These are phyloP conservation scores for Diplodia corticola DNA, from an alignment of 2,329 filamentous ascomycete species.

Conservation along the genomic window DNA sequence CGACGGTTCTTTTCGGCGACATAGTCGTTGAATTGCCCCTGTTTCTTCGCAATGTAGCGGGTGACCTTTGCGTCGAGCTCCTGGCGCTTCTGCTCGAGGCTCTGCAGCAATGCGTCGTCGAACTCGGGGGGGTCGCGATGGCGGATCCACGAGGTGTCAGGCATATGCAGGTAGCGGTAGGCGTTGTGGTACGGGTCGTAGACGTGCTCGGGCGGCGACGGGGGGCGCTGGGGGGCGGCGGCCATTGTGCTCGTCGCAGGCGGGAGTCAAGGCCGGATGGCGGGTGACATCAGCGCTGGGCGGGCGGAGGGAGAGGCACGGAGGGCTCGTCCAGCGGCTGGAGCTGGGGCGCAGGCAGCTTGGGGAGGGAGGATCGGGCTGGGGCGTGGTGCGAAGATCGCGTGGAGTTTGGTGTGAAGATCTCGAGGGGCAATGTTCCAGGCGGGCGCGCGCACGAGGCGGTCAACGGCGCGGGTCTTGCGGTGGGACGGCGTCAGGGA, in stretches of 20 bases:
- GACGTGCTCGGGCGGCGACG: slow-evolving; percentile 16
- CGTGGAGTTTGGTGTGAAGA: slow-evolving; percentile 12
- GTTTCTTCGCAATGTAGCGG: slow-evolving; percentile 23
- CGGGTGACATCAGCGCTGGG: slow-evolving; percentile 21
- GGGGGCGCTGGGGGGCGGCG: background rate
- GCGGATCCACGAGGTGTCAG: slow-evolving; percentile 16
- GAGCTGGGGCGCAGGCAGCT: background rate
- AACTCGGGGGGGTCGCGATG: slow-evolving; percentile 21
- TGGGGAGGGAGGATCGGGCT: background rate
- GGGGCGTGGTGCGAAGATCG: slow-evolving; percentile 18
- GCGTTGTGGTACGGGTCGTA: slow-evolving; percentile 19
- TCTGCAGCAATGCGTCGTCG: slow-evolving; percentile 22
- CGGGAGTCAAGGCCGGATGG: slow-evolving; percentile 11
- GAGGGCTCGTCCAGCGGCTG: no score
- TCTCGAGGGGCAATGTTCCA: slow-evolving; percentile 16
- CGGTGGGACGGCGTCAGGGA: background rate
- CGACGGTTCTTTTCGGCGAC: slow-evolving; percentile 21
- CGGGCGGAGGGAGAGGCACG: background rate
- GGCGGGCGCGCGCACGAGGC: slow-evolving; percentile 16
- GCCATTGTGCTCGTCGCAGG: slow-evolving; percentile 11
- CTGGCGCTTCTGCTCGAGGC: slow-evolving; percentile 22
- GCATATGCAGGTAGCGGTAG: slow-evolving; percentile 21
- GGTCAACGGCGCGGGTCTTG: slow-evolving; percentile 14
- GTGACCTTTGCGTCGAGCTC: slow-evolving; percentile 23
- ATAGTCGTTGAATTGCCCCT: slow-evolving; percentile 23